A percentile compares a stretch with the other conserved stretches of the same genome.
These are phyloP conservation scores for Rhododendron simsii DNA, from an alignment of 148 eudicot genomes.

Conservation along the genomic window DNA sequence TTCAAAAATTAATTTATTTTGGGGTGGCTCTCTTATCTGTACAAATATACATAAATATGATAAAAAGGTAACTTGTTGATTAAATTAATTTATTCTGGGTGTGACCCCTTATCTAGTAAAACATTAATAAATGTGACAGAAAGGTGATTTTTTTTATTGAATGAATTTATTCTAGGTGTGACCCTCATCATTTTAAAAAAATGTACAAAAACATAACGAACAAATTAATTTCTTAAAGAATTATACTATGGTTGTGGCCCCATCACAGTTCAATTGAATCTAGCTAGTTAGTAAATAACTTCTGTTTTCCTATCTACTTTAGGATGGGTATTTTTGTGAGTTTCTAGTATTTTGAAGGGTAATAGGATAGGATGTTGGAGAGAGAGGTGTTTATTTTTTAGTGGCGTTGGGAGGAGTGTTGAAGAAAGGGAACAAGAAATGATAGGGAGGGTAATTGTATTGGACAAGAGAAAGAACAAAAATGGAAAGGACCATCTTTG, in stretches of 20 bases:
- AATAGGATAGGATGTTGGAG: constrained; percentile 11
- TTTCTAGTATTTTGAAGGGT: neutral
- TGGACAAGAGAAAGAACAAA: constrained; percentile 32
- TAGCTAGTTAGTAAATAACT: neutral
- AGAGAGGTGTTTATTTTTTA: neutral
- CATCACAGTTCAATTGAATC: neutral
- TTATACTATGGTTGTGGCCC: neutral
- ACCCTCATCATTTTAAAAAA: neutral
- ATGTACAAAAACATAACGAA: no score
- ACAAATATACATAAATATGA: no score
- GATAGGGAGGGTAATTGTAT: constrained; percentile 37
- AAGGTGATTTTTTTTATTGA: neutral
- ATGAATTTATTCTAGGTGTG: neutral
- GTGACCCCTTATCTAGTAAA: neutral
- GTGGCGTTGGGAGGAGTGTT: constrained; percentile 21
- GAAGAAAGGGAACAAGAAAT: constrained; percentile 30
- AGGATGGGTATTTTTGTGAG: neutral
- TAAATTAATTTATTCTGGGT: no score
- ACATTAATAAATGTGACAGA: neutral
- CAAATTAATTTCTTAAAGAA: neutral
- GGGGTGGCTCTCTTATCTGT: neutral
- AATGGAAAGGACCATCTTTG: constrained; percentile 26
- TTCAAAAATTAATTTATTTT: no score
- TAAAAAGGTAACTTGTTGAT: no score
- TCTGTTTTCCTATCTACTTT: neutral